Conservation (phyloP, 768 basidiomycete species). For the Clitopilus passeckerianus region DNA sequence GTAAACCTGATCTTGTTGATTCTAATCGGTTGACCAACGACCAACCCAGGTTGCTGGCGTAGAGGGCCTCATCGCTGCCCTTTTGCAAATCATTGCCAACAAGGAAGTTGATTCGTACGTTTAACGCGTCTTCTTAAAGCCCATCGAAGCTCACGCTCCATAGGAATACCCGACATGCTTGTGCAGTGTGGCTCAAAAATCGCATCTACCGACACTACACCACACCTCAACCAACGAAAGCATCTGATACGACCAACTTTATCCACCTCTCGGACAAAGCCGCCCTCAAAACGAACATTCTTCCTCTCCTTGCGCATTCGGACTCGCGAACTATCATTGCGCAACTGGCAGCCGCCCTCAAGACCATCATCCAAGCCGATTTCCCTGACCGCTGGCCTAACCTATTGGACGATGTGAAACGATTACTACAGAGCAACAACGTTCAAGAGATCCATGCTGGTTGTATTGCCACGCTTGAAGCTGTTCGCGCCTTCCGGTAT, state of each 20-base stretch:
- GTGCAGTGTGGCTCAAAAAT: conserved; percentile 88
- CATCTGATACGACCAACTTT: conserved; percentile 15
- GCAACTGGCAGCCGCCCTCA: conserved; percentile 72
- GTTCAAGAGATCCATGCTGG: conserved; percentile 78
- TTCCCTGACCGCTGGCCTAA: conserved; percentile 75
- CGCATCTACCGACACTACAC: conserved; percentile 69
- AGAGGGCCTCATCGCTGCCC: conserved; percentile 79
- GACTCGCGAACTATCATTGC: conserved; percentile 65
- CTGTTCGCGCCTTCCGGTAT: conserved; percentile 71
- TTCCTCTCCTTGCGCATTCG: conserved; percentile 66
- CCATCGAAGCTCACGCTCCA: not conserved
- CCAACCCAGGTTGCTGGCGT: conserved; percentile 59
- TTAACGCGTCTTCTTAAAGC: conserved; percentile 26
- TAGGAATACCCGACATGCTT: conserved; percentile 81
- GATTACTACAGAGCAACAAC: conserved; percentile 55
- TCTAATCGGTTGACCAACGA: not conserved
- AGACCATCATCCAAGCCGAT: conserved; percentile 69
- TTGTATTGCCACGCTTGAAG: conserved; percentile 72
- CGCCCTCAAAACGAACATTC: conserved; percentile 62
- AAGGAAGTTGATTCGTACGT: conserved; percentile 76
- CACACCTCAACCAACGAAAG: conserved; percentile 48
- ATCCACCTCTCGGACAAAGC: conserved; percentile 53
- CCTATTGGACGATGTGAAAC: conserved; percentile 63
- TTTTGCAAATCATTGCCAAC: conserved; percentile 80
- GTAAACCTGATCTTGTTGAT: not conserved